Percentiles rank a stretch among this genome's conserved stretches.
phyloP scores from a whole-genome alignment of 768 basidiomycete species.

The Pleurotus platypus region DNA sequence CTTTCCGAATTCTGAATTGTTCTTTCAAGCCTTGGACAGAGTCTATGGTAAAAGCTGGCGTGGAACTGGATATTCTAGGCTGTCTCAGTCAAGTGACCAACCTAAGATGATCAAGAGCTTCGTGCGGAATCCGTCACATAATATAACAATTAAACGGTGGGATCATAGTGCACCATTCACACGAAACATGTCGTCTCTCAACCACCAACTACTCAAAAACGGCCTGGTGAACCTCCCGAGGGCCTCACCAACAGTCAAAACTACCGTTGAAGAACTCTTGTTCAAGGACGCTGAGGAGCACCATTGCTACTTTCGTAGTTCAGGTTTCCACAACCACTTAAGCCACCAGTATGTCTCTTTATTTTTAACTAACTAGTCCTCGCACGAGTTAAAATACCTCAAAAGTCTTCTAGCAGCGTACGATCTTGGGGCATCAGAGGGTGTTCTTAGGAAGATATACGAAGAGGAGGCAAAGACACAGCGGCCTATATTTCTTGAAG shows the following conservation, averaged over 20 bases:
- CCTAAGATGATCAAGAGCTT: too few relatives aligned
- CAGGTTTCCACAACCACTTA: slow-evolving; percentile 54
- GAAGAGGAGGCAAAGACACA: slow-evolving; percentile 34
- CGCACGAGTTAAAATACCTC: not conserved
- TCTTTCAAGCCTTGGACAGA: too few relatives aligned
- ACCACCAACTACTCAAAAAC: not conserved
- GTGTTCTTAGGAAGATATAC: slow-evolving; percentile 46
- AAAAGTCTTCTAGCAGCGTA: slow-evolving; percentile 52
- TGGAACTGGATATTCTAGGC: too few relatives aligned
- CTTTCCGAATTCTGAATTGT: too few relatives aligned
- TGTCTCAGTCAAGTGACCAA: too few relatives aligned
- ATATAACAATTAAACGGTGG: too few relatives aligned
- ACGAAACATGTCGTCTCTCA: not conserved
- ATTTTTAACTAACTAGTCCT: too few relatives aligned
- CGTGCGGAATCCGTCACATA: too few relatives aligned
- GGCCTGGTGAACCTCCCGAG: slow-evolving; percentile 49
- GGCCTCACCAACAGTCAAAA: slow-evolving; percentile 37
- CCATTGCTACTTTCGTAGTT: slow-evolving; percentile 45
- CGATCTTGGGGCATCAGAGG: slow-evolving; percentile 47
- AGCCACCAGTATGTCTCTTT: slow-evolving; percentile 47
- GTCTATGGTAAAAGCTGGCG: too few relatives aligned
- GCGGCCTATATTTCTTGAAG: slow-evolving; percentile 34
- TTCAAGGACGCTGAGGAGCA: slow-evolving; percentile 43
- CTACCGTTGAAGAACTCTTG: slow-evolving; percentile 38
- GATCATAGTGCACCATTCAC: too few relatives aligned